phyloP scores from a whole-genome alignment of 2,329 filamentous ascomycete genomes.

The Torrubiellomyces zombiae region DNA sequence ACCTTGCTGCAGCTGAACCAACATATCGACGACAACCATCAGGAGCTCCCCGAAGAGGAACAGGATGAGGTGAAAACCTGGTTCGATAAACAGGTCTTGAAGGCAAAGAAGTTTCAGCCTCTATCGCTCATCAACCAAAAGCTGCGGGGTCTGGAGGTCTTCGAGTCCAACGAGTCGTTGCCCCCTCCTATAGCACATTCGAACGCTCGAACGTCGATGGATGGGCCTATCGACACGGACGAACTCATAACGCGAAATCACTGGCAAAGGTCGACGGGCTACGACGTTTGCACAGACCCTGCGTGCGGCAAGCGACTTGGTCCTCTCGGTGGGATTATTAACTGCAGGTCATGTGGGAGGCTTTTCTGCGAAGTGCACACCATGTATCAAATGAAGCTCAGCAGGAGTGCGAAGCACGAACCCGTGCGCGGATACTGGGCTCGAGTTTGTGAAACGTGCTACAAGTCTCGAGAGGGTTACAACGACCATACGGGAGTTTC shows the following conservation, averaged over 20 bases:
- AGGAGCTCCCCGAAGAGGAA: slow-evolving; percentile 72
- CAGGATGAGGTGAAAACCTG: slow-evolving; percentile 94
- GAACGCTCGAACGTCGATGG: slow-evolving; percentile 19
- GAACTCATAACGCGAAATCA: slow-evolving; percentile 76
- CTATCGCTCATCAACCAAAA: slow-evolving; percentile 87
- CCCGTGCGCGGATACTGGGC: slow-evolving; percentile 86
- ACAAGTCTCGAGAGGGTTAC: slow-evolving; percentile 89
- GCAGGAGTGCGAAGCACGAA: slow-evolving; percentile 74
- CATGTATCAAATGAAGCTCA: slow-evolving; percentile 99
- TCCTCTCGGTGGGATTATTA: slow-evolving; percentile 66
- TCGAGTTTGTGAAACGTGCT: slow-evolving; percentile 95
- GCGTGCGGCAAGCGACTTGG: slow-evolving; percentile 68
- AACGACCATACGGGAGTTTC: slow-evolving; percentile 67
- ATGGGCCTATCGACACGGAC: slow-evolving; percentile 54
- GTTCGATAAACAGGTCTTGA: slow-evolving; percentile 89
- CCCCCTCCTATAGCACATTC: slow-evolving; percentile 16
- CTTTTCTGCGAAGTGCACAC: slow-evolving; percentile 96
- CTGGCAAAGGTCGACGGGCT: slow-evolving; percentile 64
- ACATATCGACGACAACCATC: slow-evolving; percentile 73
- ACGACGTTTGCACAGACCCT: slow-evolving; percentile 76
- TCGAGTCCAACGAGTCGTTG: slow-evolving; percentile 70
- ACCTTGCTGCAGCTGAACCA: slow-evolving; percentile 83
- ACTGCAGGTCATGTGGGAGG: slow-evolving; percentile 83
- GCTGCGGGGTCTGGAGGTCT: slow-evolving; percentile 78
- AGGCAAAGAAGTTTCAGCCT: slow-evolving; percentile 85